Evolutionary conservation across 495 filamentous ascomycete genomes (phyloP), one percentile per base, ranked within the genome.

Genomic region (Aspergillus nanangensis): DNA sequence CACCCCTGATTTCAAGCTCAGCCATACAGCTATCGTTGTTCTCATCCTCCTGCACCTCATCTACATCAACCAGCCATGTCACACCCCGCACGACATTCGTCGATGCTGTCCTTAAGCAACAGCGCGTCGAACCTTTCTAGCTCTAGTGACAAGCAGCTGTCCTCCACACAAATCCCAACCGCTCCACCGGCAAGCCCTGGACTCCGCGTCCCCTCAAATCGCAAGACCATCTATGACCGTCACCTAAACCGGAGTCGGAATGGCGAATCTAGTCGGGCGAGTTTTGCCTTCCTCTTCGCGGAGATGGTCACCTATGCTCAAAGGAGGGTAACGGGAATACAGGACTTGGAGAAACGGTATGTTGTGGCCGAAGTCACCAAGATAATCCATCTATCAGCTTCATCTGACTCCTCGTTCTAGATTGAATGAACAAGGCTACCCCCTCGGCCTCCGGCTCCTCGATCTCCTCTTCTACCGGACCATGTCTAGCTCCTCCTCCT

Each of bases 241-340:
- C 88, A 95, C 49, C 74, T 97, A 37, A 95, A 95, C 64, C 86
- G 93, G 42, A 87, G 80, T 58, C 86, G 86, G 58, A 87, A 84
- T 50, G 76, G 87, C 21, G 90, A 97, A 71, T 77, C 93, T 48
- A 94, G 88, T 65, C 85, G 93, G 44, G 82, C 94, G 0, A 88
- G 86, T 63, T 96, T 99, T 66, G 94, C 93, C 24, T 96, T 93
- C 60, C 73, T 99, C 17, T 99, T 99, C 56, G 83, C 80, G 31
- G 92, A 96, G 75, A 96, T 99, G 89, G 90, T 99, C 24, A 83
- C 79, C 56, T 97, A 99, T 65, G 91, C 93, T 34, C 94, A 96
- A 61, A 81, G 83, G 55, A 73, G 86, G 51, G 91, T 95, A 43
- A 92, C 86, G 44, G 90, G 87, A 1, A 95, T 97, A 42, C 83